Base-by-base conservation (phyloP, 225 moss, liverwort and hornwort genomes). In the Polytrichum formosum region DNA sequence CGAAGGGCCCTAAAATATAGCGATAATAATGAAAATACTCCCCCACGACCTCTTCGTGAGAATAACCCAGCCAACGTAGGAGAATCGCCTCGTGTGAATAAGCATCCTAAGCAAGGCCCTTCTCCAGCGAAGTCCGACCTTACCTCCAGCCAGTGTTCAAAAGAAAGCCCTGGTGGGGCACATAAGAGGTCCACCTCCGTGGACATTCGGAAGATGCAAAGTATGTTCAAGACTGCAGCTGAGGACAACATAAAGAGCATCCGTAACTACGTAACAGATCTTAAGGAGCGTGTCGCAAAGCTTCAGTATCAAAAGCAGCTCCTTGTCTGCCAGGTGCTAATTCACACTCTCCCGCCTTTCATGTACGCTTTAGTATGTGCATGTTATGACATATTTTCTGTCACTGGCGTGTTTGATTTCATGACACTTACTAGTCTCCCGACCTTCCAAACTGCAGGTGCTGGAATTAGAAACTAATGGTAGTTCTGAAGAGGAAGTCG, bases 201-300 rank as follows among this genome's bases (percentile, higher is more conserved):
- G 18, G 89, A 90, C 75, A 86, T 90, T 26, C 70, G 89, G 29
- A 90, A 90, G 75, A 90, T 90, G 89, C 89, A 90, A 61, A 90
- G 74, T 61, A 67, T 90, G 72, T 90, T 90, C 75, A 90, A 90
- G 76, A 86, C 89, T 16, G 86, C 89, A 23, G 89, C 86, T 21
- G 89, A 90, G 71, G 89, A 90, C 26, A 90, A 90, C 73, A 90
- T 90, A 62, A 86, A 86, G 73, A 90, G 89, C 70, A 90, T 90
- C 26, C 89, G 86, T 53, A 67, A 83, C 16, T 90, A 90, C 55
- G 89, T 90, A 5, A 86, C 86, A 21, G 86, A 90, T 67, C 75
- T 90, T 54, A 90, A 90, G 62, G 89, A 90, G 81, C 72, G 89
- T 26, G 89, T 90, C 28, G 86, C 89, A 17, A 90, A 90, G 78